phyloP scores from a whole-genome alignment of 305 asterid species.

The Fraxinus xanthoxyloides region DNA sequence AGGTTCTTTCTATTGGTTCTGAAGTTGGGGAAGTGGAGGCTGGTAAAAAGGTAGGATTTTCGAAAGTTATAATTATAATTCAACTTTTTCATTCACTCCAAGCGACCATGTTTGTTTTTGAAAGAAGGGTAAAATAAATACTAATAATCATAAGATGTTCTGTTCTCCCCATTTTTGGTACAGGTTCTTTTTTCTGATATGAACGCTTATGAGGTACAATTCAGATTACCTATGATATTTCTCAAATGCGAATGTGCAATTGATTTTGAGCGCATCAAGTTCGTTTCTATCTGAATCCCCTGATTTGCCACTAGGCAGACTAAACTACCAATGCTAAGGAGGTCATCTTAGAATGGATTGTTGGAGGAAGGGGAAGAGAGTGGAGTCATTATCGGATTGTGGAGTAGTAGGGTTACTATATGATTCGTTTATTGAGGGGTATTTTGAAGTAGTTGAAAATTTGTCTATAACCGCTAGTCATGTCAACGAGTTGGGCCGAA shows the following conservation, averaged over 20 bases:
- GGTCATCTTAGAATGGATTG: neutral
- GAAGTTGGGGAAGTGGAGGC: constrained; percentile 59
- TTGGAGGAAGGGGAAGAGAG: neutral
- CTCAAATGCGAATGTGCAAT: neutral
- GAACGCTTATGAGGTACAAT: constrained; percentile 74
- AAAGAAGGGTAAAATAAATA: neutral
- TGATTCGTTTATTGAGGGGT: neutral
- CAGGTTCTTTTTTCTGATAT: constrained; percentile 91
- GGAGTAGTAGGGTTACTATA: neutral
- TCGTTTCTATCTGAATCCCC: neutral
- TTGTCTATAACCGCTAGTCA: neutral
- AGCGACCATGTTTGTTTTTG: neutral
- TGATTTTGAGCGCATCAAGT: neutral
- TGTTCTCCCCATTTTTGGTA: neutral
- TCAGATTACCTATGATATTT: neutral
- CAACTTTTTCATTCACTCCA: neutral
- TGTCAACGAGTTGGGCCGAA: too few species aligned
- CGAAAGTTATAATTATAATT: neutral
- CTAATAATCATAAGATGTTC: neutral
- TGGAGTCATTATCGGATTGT: neutral
- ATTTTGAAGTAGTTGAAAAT: neutral
- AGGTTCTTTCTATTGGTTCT: constrained; percentile 74
- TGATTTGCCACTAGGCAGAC: neutral
- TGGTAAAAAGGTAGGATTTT: constrained; percentile 64
- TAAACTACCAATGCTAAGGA: neutral